A percentile compares a stretch with the other conserved stretches of the same genome.
Evolutionary conservation across 495 filamentous ascomycete species (phyloP).

Genomic region (Aspergillus nidulans): DNA sequence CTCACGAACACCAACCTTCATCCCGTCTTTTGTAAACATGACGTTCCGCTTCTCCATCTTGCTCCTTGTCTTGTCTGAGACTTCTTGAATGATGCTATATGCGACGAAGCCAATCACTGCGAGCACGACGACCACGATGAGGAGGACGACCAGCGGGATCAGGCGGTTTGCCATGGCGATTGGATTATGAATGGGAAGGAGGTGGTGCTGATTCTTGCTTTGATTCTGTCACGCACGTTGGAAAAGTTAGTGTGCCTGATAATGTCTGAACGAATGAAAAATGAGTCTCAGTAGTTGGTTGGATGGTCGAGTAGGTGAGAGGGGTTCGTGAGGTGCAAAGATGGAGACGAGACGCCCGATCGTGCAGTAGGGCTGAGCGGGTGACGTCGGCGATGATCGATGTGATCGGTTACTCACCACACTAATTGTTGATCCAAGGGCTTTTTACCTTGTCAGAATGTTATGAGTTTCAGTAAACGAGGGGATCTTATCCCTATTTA

Average conservation of each 20-base stretch:
- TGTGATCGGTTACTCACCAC: neutral
- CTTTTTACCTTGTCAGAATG: too few relatives aligned
- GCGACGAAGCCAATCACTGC: conserved; percentile 68
- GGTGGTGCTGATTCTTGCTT: neutral
- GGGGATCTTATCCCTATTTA: neutral
- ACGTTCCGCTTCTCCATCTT: conserved; percentile 83
- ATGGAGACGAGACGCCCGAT: neutral
- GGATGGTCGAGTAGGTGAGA: neutral
- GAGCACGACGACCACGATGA: conserved; percentile 56
- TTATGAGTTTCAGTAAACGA: neutral
- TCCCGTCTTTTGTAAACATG: conserved; percentile 74
- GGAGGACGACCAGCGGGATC: conserved; percentile 68
- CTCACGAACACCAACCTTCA: conserved; percentile 77
- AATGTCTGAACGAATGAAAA: neutral
- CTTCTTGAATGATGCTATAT: conserved; percentile 65
- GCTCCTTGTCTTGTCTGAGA: conserved; percentile 61
- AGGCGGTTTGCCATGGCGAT: conserved; percentile 43
- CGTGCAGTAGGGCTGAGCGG: conserved; percentile 6
- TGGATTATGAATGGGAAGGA: neutral
- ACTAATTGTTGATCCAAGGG: neutral
- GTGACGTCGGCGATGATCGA: neutral
- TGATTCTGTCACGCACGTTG: neutral
- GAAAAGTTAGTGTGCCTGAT: neutral
- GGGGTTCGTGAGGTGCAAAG: neutral
- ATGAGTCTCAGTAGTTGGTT: neutral